phyloP scores from a whole-genome alignment of 441 rosid genomes.

The Aleurites moluccanus region DNA sequence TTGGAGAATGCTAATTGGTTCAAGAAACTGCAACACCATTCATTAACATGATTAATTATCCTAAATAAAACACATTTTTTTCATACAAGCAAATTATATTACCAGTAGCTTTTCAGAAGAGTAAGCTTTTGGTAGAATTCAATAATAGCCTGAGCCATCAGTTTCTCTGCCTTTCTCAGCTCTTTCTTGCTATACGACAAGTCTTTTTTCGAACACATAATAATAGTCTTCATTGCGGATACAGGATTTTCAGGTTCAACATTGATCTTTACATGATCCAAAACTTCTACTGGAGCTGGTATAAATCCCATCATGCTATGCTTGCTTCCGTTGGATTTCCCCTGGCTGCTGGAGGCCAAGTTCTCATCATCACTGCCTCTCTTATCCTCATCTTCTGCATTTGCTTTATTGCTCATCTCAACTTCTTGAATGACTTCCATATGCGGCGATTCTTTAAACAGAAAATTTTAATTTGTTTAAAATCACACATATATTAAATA shows the following conservation, averaged over 20 bases:
- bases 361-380: conserved; percentile 16
- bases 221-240: conserved; percentile 44
- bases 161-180: conserved; percentile 58
- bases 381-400: conserved; percentile 21
- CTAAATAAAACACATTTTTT: not conserved
- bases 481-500: not conserved
- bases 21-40: conserved; percentile 49
- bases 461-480: not conserved
- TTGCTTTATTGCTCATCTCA: conserved; percentile 32
- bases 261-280: conserved; percentile 65
- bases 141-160: conserved; percentile 54
- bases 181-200: conserved; percentile 46
- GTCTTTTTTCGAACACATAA: conserved; percentile 36
- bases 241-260: conserved; percentile 58
- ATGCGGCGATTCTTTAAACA: conserved; percentile 25
- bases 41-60: conserved; percentile 3
- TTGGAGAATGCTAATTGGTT: conserved; percentile 75
- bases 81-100: conserved; percentile 13
- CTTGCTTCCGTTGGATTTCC: conserved; percentile 7
- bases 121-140: conserved; percentile 67
- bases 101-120: conserved; percentile 72
- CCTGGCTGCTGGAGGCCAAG: conserved; percentile 11
- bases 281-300: conserved; percentile 52
- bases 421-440: conserved; percentile 52
- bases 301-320: conserved; percentile 19